Evolutionary conservation across 2,329 filamentous ascomycete genomes (phyloP).

Genomic region (Colletotrichum shisoi): DNA sequence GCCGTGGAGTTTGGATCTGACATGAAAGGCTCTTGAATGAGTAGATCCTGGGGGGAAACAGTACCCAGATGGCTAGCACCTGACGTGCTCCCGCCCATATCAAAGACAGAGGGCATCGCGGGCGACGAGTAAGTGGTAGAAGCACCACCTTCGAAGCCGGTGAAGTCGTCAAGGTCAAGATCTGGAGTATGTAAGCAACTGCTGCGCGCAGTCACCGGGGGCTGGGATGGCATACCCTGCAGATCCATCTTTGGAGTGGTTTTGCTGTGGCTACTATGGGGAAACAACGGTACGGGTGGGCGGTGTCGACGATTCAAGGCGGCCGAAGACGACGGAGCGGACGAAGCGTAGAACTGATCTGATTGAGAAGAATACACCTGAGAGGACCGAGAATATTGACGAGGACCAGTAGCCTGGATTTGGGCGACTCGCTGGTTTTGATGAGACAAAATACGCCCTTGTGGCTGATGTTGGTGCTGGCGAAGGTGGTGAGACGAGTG

Average conservation of each 20-base stretch:
- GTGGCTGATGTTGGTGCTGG: slow-evolving; percentile 55
- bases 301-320: slow-evolving; percentile 62
- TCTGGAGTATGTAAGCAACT: slow-evolving; percentile 16
- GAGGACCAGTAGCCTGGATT: slow-evolving; percentile 65
- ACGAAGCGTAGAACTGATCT: slow-evolving; percentile 72
- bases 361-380: slow-evolving; percentile 57
- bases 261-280: slow-evolving; percentile 65
- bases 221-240: slow-evolving; percentile 56
- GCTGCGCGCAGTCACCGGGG: slow-evolving; percentile 31
- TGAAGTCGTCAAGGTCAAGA: slow-evolving; percentile 66
- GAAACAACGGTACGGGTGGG: slow-evolving; percentile 77
- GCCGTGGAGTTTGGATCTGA: slow-evolving; percentile 84
- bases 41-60: slow-evolving; percentile 83
- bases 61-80: slow-evolving; percentile 69
- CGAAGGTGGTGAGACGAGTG: slow-evolving; percentile 56
- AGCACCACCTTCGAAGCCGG: slow-evolving; percentile 62
- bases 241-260: slow-evolving; percentile 60
- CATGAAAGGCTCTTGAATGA: slow-evolving; percentile 72
- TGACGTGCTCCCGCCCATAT: slow-evolving; percentile 59
- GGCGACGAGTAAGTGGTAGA: slow-evolving; percentile 64
- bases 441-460: slow-evolving; percentile 46
- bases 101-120: slow-evolving; percentile 60
- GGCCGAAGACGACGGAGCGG: slow-evolving; percentile 68
- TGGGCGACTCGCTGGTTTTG: slow-evolving; percentile 68
- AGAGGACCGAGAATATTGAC: slow-evolving; percentile 57